Evolutionary conservation across 306 rosid genomes (phyloP).

Genomic region (Quercus glauca): DNA sequence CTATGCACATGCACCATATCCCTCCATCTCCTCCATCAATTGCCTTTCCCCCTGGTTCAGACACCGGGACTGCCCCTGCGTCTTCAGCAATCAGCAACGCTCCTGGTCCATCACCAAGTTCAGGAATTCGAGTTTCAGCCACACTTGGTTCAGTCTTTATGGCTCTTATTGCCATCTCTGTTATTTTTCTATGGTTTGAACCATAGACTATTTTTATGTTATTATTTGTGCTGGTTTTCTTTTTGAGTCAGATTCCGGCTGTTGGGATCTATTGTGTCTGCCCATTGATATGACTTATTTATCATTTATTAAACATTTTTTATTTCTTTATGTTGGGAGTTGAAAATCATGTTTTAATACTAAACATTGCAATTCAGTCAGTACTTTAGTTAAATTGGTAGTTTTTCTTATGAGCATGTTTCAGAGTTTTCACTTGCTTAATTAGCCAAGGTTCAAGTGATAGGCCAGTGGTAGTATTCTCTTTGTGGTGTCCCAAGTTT

Average conservation of each 20-base stretch:
- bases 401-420: too few species aligned
- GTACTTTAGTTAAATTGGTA: not conserved
- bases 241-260: constrained; percentile 17
- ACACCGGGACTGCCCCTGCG: constrained; percentile 38
- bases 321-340: not conserved
- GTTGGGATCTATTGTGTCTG: not conserved
- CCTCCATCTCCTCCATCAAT: constrained; percentile 34
- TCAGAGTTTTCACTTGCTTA: too few species aligned
- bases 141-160: constrained; percentile 16
- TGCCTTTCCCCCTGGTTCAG: constrained; percentile 37
- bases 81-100: constrained; percentile 3
- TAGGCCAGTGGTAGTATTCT: too few species aligned
- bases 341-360: not conserved
- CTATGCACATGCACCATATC: constrained; percentile 25
- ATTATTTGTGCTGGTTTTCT: not conserved
- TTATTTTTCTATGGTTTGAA: constrained; percentile 14
- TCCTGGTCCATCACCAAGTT: constrained; percentile 25
- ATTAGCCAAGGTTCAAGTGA: too few species aligned
- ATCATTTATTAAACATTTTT: not conserved
- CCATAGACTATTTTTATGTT: constrained; percentile 1
- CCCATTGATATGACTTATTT: not conserved
- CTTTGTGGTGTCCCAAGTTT: too few species aligned
- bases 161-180: constrained; percentile 22
- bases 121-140: constrained; percentile 25
- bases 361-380: not conserved